These are phyloP conservation scores for Cryptosporidium meleagridis DNA, from an alignment of 169 alveolate genomes.

Conservation along the genomic window DNA sequence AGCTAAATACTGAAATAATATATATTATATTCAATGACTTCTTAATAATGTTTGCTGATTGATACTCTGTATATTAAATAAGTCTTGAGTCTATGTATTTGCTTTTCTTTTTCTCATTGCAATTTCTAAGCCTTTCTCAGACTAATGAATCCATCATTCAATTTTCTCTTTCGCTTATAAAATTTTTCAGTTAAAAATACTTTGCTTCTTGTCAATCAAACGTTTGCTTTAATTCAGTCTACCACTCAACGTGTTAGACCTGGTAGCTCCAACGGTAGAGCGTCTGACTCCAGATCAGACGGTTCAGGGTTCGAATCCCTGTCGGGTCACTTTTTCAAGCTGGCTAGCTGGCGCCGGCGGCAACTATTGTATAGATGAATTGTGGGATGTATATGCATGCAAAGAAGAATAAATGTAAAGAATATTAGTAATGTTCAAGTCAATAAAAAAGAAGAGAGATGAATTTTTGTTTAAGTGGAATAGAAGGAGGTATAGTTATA, in stretches of 20 bases:
- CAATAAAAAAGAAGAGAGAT: slow-evolving; percentile 58
- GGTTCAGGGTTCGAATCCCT: slow-evolving; percentile 77
- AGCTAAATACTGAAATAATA: too few relatives aligned
- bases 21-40: background rate
- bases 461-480: slow-evolving; percentile 57
- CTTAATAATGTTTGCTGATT: background rate
- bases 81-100: background rate
- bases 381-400: background rate
- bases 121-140: background rate
- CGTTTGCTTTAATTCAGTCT: background rate
- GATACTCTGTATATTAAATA: too few relatives aligned
- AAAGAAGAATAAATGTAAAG: background rate
- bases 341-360: background rate
- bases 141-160: too few relatives aligned
- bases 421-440: slow-evolving; percentile 5
- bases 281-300: slow-evolving; percentile 77
- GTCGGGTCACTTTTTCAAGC: slow-evolving; percentile 50
- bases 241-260: background rate
- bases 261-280: slow-evolving; percentile 77
- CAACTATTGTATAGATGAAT: background rate
- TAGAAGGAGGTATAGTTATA: slow-evolving; percentile 69
- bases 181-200: background rate
- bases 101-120: background rate
- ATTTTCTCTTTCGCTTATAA: background rate
- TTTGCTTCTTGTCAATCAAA: background rate